Evolutionary conservation across 805 yeast species (phyloP).

Genomic region (Candida maltosa): DNA sequence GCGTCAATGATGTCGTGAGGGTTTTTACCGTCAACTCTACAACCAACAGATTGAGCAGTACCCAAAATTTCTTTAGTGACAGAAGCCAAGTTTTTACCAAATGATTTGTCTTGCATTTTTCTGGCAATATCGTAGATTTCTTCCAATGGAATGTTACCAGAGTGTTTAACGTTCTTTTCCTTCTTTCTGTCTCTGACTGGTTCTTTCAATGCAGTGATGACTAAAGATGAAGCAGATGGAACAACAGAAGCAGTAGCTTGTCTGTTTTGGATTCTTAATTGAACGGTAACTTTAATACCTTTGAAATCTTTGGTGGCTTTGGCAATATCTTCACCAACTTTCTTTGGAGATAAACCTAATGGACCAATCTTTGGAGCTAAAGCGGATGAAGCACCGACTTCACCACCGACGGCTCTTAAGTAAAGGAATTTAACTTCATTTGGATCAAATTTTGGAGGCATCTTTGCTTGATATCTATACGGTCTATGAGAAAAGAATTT

Average conservation of each 20-base stretch:
- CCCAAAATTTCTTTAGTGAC: slow-evolving; percentile 98
- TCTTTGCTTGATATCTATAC: too few species aligned
- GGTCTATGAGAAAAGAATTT: too few species aligned
- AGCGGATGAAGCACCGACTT: slow-evolving; percentile 99
- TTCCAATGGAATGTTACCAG: slow-evolving; percentile 96
- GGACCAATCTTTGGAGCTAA: slow-evolving; percentile 99
- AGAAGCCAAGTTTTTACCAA: slow-evolving; percentile 95
- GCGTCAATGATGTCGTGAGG: slow-evolving; percentile 99
- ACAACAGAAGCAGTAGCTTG: slow-evolving; percentile 98
- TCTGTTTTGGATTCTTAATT: slow-evolving; percentile 98
- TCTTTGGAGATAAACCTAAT: slow-evolving; percentile 99
- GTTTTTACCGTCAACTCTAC: slow-evolving; percentile 99
- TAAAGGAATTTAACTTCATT: slow-evolving; percentile 96
- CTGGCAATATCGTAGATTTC: slow-evolving; percentile 97
- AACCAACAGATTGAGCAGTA: slow-evolving; percentile 99
- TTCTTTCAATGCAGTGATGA: slow-evolving; percentile 98
- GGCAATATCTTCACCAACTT: slow-evolving; percentile 99
- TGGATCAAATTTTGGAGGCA: slow-evolving; percentile 99
- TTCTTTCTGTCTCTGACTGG: slow-evolving; percentile 99
- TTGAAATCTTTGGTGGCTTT: slow-evolving; percentile 99
- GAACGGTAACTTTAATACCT: slow-evolving; percentile 99
- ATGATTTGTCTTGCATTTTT: slow-evolving; percentile 94
- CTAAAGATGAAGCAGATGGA: slow-evolving; percentile 98
- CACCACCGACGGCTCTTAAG: slow-evolving; percentile 99
- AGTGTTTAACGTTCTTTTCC: slow-evolving; percentile 99